Conservation (phyloP, 1,139 yeast species). For the Suhomyces bribrorum region DNA sequence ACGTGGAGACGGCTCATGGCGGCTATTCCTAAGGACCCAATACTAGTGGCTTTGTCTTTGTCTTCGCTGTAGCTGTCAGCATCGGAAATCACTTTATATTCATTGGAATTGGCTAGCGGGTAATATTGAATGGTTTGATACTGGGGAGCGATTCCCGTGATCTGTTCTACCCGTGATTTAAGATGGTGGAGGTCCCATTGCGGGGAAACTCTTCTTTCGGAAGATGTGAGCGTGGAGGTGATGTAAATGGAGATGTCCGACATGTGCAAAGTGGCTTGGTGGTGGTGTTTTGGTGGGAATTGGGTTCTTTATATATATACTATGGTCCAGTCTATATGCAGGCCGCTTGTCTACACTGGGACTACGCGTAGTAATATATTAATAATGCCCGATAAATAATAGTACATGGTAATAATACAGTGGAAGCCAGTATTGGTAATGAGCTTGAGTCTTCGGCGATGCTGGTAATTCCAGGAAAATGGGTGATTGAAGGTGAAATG, state of each 20-base stretch:
- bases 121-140: constrained; percentile 57
- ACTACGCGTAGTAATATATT: not conserved
- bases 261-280: constrained; percentile 21
- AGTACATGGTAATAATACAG: not conserved
- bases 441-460: too few species aligned
- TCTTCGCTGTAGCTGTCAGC: constrained; percentile 21
- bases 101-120: constrained; percentile 43
- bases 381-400: not conserved
- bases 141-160: constrained; percentile 76
- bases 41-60: constrained; percentile 15
- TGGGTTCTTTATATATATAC: not conserved
- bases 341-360: not conserved
- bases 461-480: too few species aligned
- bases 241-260: constrained; percentile 56
- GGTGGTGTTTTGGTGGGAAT: not conserved
- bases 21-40: constrained; percentile 27
- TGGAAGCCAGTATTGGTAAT: too few species aligned
- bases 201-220: constrained; percentile 69
- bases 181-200: constrained; percentile 62
- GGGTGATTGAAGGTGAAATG: too few species aligned
- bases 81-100: constrained; percentile 23
- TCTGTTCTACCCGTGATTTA: constrained; percentile 59
- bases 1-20: constrained; percentile 53
- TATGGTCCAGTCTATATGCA: too few species aligned
- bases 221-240: constrained; percentile 66